Evolutionary conservation across 805 yeast genomes (phyloP), one percentile per base, ranked within the genome.

Genomic region (Saccharomycopsis olivae): DNA sequence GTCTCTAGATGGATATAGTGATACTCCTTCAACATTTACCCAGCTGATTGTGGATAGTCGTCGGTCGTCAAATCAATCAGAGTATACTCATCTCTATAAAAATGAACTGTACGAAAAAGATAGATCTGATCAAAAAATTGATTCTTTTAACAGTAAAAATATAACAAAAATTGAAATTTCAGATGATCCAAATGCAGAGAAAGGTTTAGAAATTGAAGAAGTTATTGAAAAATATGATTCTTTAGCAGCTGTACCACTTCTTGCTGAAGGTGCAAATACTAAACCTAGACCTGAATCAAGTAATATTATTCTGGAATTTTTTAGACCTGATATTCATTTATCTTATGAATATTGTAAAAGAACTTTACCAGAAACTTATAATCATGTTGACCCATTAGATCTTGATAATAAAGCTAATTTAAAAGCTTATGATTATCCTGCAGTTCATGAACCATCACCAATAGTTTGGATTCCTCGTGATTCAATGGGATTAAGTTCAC

Each of bases 401-500:
- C 51, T 50, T 20, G 58, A 63, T 2, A 65, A 59, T 3, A 66
- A 58, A 13, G 62, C 55, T 16, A 76, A 73, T 43, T 65, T 70
- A 36, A 75, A 71, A 47, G 92, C 95, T 1, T 89, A 79, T 59
- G 74, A 75, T 52, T 71, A 69, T 53, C 96, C 96, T 2, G 83
- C 79, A 5, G 76, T 79, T 14, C 62, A 73, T 20, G 79, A 79
- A 0, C 57, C 65, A 33, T 71, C 83, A 50, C 94, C 95, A 2
- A 65, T 67, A n/a, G 61, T 89, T 16, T 89, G 98, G 98, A 74
- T 89, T 52, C 94, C 96, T n/a, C 64, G 65, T 43, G 98, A 89
- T 57, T 79, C 84, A 8, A 73, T 75, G 71, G 97, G 97, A 1
- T 70, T 85, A 50, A 81, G 95, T 1, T 60, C 65, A 2, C 55